Evolutionary conservation across 768 basidiomycete genomes (phyloP), one percentile per base, ranked within the genome.

Genomic region (Tylopilus felleus): DNA sequence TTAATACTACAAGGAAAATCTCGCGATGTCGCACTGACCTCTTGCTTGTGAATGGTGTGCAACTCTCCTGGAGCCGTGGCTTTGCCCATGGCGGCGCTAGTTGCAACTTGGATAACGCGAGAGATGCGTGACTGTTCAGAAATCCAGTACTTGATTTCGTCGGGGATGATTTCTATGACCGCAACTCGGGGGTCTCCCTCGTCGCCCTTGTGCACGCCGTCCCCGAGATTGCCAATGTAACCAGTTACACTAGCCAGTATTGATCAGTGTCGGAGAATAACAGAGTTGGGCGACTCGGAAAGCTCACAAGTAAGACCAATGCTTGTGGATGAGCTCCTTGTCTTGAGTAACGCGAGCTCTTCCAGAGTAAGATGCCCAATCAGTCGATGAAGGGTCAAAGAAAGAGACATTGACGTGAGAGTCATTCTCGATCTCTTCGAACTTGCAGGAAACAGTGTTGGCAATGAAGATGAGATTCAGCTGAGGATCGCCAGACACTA

Each of bases 161-260:
- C 77, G 0, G 92, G 90, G 49, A 86, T 70, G 50, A 97, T 80
- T 67, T 91, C 82, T 59, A 96, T 90, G 33, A 90, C 68, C 8
- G 84, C 78, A 4, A 97, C 79, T 23, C 93, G 82, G 1, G 93
- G 90, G 59, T 96, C 94, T 44, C 77, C 73, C 28, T 78, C 78
- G 61, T 86, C 82, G n/a, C 93, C 93, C 61, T 83, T 86, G 69
- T 94, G 93, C 7, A 87, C 73, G 17, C 89, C 90, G 59, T 96
- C 93, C 29, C 85, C 85, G 51, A 94, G 75, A 65, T 96, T 87
- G 35, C 90, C 91, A 61, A 95, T 95, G 79, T 91, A 97, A 0
- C 85, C 87, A 9, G 79, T 68, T 29, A 81, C 75, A 3, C 87
- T 90, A 45, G 21, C 44, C 43, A 44, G 35, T 3, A 39, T 19